These are phyloP conservation scores for Lithospermum erythrorhizon DNA, from an alignment of 257 asterid genomes.

Conservation along the genomic window DNA sequence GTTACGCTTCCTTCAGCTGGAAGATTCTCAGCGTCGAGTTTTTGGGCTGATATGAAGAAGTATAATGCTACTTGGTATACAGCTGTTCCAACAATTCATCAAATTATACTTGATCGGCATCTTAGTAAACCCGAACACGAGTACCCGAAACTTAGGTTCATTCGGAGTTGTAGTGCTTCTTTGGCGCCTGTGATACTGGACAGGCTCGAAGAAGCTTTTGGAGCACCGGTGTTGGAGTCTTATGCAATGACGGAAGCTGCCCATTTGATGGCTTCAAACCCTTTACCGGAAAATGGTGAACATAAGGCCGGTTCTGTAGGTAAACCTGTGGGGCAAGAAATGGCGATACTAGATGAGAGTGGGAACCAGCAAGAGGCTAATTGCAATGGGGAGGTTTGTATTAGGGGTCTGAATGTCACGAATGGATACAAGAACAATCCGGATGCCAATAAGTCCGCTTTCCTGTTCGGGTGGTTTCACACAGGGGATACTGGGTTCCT, in stretches of 20 bases:
- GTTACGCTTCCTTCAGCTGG: slow-evolving; percentile 87
- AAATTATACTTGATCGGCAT: slow-evolving; percentile 80
- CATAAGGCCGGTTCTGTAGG: slow-evolving; percentile 83
- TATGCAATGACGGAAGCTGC: slow-evolving; percentile 95
- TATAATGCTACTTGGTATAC: slow-evolving; percentile 92
- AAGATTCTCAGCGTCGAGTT: slow-evolving; percentile 87
- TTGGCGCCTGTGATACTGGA: slow-evolving; percentile 75
- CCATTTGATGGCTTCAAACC: slow-evolving; percentile 84
- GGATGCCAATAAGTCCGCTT: slow-evolving; percentile 74
- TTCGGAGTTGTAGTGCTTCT: slow-evolving; percentile 96
- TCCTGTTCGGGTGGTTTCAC: slow-evolving; percentile 79
- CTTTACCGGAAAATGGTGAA: slow-evolving; percentile 68
- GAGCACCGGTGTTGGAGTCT: slow-evolving; percentile 79
- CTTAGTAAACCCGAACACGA: slow-evolving; percentile 44
- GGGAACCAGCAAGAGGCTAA: slow-evolving; percentile 50
- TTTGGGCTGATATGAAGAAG: slow-evolving; percentile 79
- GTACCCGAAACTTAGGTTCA: slow-evolving; percentile 83
- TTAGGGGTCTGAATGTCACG: slow-evolving; percentile 79
- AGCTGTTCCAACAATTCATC: slow-evolving; percentile 95
- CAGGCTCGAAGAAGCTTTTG: slow-evolving; percentile 78
- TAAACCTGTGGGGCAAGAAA: slow-evolving; percentile 83
- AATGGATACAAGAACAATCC: slow-evolving; percentile 77
- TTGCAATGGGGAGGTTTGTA: slow-evolving; percentile 73
- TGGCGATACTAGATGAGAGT: slow-evolving; percentile 62
- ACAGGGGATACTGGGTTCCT: slow-evolving; percentile 74